Evolutionary conservation across 352 stramenopile species (phyloP), one percentile per base, ranked within the genome.

Genomic region (Thalassiosira mediterranea): DNA sequence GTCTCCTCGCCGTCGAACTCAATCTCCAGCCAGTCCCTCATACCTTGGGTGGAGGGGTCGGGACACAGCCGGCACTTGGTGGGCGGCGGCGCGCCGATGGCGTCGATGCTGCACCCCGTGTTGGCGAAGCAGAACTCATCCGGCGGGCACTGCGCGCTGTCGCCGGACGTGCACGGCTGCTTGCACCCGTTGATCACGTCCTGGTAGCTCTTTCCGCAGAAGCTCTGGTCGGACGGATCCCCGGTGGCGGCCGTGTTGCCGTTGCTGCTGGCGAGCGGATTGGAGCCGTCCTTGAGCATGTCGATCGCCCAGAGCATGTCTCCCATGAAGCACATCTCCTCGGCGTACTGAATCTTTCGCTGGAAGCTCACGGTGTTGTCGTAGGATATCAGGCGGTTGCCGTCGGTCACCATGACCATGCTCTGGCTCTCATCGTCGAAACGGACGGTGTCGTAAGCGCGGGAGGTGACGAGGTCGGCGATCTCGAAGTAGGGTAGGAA

Each of bases 401-500:
- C 67, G 70, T 86, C 67, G 3, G 68, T 80, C 3, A 83, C n/a
- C 78, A 86, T 80, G n/a, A 83, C 73, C 62, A 83, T 83, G 38
- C 59, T 81, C 40, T 64, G 40, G 28, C 63, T 66, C 26, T 83
- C 73, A 29, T 83, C 72, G 37, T 86, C 73, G 25, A 67, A 83
- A 15, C 38, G 31, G 3, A 83, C 25, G 1, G 25, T 67, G 37
- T 86, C 68, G 47, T 81, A 86, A 13, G 59, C 34, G 13, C 68
- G 56, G 31, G 15, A 40, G 3, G 73, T 75, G 8, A 83, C 60
- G 10, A 83, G 52, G 44, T 86, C 78, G 0, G 73, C 78, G 34
- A 86, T 71, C 60, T 86, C 78, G 66, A 86, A 83, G 59, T 86
- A 83, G 29, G 73, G 72, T 0, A 86, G 47, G 57, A 83, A 83